Evolutionary conservation across 371 early-diverging fungal species (phyloP).

Genomic region (Mortierella sp.): DNA sequence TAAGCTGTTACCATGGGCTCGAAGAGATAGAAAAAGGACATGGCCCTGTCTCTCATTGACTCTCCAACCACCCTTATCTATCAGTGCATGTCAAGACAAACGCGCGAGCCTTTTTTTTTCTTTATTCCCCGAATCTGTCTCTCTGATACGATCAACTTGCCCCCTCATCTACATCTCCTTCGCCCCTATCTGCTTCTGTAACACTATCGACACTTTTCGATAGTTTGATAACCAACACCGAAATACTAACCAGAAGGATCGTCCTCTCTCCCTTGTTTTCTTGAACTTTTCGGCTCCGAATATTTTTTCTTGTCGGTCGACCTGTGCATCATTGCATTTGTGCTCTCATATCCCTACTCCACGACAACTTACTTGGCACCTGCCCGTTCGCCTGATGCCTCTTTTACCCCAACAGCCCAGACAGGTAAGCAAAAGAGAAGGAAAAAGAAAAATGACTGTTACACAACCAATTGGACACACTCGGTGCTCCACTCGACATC

Average conservation of each 20-base stretch:
- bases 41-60: too few relatives aligned
- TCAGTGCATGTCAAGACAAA: neutral
- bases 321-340: slow-evolving; percentile 5
- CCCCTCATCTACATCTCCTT: neutral
- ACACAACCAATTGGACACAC: slow-evolving; percentile 25
- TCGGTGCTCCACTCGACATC: neutral
- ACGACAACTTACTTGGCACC: neutral
- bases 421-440: slow-evolving; percentile 57
- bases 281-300: neutral
- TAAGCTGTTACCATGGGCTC: neutral
- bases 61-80: too few relatives aligned
- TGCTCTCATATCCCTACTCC: neutral
- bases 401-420: slow-evolving; percentile 31
- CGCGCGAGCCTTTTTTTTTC: neutral
- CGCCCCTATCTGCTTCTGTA: neutral
- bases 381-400: neutral
- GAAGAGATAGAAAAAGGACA: too few relatives aligned
- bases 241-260: neutral
- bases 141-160: neutral
- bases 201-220: neutral
- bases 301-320: neutral
- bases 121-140: neutral
- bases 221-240: neutral
- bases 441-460: slow-evolving; percentile 15
- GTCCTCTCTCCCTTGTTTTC: neutral